These are phyloP conservation scores for Xylaria longipes DNA, from an alignment of 495 filamentous ascomycete species.

Conservation along the genomic window DNA sequence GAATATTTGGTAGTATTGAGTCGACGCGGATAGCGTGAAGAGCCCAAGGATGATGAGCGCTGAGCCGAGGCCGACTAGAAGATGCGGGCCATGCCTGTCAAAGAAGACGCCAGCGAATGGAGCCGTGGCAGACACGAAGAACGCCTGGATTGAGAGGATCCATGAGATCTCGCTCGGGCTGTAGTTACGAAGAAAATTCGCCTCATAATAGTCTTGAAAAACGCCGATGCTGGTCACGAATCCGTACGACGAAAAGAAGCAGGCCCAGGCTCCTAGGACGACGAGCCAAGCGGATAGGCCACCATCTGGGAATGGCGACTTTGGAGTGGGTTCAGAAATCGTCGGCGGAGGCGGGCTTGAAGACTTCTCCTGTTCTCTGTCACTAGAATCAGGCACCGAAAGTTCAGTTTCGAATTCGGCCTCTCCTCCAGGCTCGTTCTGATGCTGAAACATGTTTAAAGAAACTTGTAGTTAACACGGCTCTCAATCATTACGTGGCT, in stretches of 20 bases:
- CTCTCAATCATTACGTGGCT: background rate
- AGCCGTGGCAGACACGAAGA: slow-evolving; percentile 41
- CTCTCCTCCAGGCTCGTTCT: background rate
- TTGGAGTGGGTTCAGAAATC: background rate
- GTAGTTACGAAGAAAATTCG: slow-evolving; percentile 33
- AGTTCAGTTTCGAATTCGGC: background rate
- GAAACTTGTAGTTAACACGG: background rate
- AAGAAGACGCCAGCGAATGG: slow-evolving; percentile 43
- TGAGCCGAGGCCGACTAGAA: slow-evolving; percentile 35
- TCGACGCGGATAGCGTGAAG: slow-evolving; percentile 18
- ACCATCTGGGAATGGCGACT: slow-evolving; percentile 33
- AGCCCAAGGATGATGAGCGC: slow-evolving; percentile 39
- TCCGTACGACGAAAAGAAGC: slow-evolving; percentile 38
- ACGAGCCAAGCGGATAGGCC: slow-evolving; percentile 42
- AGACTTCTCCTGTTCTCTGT: background rate
- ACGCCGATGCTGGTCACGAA: slow-evolving; percentile 38
- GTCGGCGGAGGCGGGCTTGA: background rate
- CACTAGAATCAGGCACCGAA: slow-evolving; percentile 6
- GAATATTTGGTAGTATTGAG: slow-evolving; percentile 41
- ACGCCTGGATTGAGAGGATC: slow-evolving; percentile 45
- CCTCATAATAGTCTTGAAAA: slow-evolving; percentile 38
- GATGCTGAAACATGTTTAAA: background rate
- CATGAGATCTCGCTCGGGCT: slow-evolving; percentile 42
- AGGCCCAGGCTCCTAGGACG: slow-evolving; percentile 34
- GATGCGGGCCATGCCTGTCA: slow-evolving; percentile 41